Base-by-base conservation (phyloP, 1,284 basidiomycete genomes). In the Fistulinella cinereoalba region DNA sequence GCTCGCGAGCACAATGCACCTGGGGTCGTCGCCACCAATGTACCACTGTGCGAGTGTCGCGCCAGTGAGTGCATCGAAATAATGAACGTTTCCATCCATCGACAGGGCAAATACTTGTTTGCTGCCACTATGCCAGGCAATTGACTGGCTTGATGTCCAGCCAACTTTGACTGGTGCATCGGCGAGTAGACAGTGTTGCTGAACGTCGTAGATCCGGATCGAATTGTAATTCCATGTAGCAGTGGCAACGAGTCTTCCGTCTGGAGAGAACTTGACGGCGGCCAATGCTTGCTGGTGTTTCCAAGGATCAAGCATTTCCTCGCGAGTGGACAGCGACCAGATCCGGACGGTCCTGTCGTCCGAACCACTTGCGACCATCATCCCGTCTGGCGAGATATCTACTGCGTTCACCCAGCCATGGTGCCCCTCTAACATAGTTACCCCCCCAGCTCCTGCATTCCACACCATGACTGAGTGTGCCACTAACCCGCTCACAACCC, bases 361-460 rank as follows among this genome's bases (percentile, higher is more conserved):
- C 2, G 44, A 41, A 11, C 50, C 50, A 2, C 16, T 34, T 2
- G 23, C 34, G 3, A 51, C 19, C 12, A 3, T 29, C 3, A 15
- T 45, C 16, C 24, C 25, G 4, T 49, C 41, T 0, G 49, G 34
- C 1, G 48, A 49, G 11, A 49, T 5, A 18, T 49, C 48, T 1
- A 33, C 32, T 33, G 32, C 32, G n/a, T 2, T 7, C 9, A 33
- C 32, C 32, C 4, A 3, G 3, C 12, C n/a, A 2, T 11, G 4
- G 18, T 33, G 32, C 19, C 16, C 32, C n/a, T 33, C n/a, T n/a
- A 33, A 19, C 18, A 18, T 18, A 10, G 1, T 19, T 8, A 19
- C 32, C 9, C 19, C 19, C 11, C 4, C 32, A 10, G 18, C 16
- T 33, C 19, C 12, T 4, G 36, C 12, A 16, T 24, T 11, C 48